These are phyloP conservation scores for Lojkania enalia DNA, from an alignment of 2,329 filamentous ascomycete species.

Conservation along the genomic window DNA sequence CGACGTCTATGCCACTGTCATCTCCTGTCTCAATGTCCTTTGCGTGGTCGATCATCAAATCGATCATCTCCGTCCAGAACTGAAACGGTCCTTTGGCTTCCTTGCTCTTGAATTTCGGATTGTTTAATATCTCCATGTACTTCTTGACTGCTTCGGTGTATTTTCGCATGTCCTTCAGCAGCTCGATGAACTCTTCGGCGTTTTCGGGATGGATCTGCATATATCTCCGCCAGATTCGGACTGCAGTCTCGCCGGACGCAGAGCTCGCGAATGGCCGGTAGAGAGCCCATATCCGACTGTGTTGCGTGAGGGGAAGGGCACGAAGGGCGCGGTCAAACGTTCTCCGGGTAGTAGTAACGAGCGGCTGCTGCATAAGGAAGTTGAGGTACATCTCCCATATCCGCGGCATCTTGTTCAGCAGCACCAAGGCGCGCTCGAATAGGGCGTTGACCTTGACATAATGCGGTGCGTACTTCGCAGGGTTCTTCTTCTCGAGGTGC, in stretches of 20 bases:
- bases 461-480: conserved; percentile 75
- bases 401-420: conserved; percentile 97
- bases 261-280: conserved; percentile 92
- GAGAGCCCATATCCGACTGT: conserved; percentile 91
- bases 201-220: conserved; percentile 97
- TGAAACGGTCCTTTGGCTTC: conserved; percentile 94
- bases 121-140: conserved; percentile 91
- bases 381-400: conserved; percentile 98
- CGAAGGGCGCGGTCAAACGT: conserved; percentile 92
- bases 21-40: conserved; percentile 80
- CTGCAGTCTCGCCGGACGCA: conserved; percentile 83
- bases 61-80: conserved; percentile 97
- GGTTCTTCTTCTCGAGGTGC: conserved; percentile 80
- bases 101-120: conserved; percentile 87
- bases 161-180: conserved; percentile 76
- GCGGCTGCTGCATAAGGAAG: conserved; percentile 88
- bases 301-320: conserved; percentile 90
- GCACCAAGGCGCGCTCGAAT: conserved; percentile 87
- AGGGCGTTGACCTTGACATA: conserved; percentile 93
- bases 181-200: conserved; percentile 90
- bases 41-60: conserved; percentile 88
- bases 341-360: conserved; percentile 81
- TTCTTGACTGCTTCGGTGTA: conserved; percentile 90
- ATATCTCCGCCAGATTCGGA: conserved; percentile 93
- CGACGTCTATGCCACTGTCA: conserved; percentile 83